phyloP scores from a whole-genome alignment of 805 yeast species.

The Sungouiozyma ichnusensis region DNA sequence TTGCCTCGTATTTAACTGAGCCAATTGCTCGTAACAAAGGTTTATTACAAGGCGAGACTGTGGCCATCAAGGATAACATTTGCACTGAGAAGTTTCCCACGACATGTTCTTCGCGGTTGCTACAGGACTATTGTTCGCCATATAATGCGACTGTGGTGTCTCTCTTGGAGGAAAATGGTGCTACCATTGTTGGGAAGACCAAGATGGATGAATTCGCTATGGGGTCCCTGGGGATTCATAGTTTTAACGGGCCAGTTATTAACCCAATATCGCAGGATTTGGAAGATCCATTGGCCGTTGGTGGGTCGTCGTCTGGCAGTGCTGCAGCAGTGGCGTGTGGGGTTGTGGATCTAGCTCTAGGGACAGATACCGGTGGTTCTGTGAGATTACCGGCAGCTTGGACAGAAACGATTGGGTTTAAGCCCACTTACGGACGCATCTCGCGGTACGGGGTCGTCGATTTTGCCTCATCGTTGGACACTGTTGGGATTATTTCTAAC shows the following conservation, averaged over 20 bases:
- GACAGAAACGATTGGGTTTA: slow-evolving; percentile 76
- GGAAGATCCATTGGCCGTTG: slow-evolving; percentile 35
- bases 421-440: slow-evolving; percentile 86
- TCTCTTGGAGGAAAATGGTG: slow-evolving; percentile 44
- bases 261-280: slow-evolving; percentile 42
- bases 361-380: slow-evolving; percentile 97
- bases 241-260: slow-evolving; percentile 44
- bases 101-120: slow-evolving; percentile 65
- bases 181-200: slow-evolving; percentile 60
- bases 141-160: slow-evolving; percentile 66
- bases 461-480: slow-evolving; percentile 89
- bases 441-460: slow-evolving; percentile 89
- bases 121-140: slow-evolving; percentile 58
- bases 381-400: slow-evolving; percentile 87
- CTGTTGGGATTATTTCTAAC: slow-evolving; percentile 73
- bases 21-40: neutral
- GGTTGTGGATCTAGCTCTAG: slow-evolving; percentile 59
- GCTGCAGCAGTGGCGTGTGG: slow-evolving; percentile 83
- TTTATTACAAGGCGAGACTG: slow-evolving; percentile 26
- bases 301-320: slow-evolving; percentile 95
- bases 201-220: slow-evolving; percentile 96
- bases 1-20: neutral
- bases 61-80: slow-evolving; percentile 73
- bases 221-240: slow-evolving; percentile 67
- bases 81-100: slow-evolving; percentile 57